Conservation (phyloP, 1,139 yeast species). For the Pneumocystis murina region DNA sequence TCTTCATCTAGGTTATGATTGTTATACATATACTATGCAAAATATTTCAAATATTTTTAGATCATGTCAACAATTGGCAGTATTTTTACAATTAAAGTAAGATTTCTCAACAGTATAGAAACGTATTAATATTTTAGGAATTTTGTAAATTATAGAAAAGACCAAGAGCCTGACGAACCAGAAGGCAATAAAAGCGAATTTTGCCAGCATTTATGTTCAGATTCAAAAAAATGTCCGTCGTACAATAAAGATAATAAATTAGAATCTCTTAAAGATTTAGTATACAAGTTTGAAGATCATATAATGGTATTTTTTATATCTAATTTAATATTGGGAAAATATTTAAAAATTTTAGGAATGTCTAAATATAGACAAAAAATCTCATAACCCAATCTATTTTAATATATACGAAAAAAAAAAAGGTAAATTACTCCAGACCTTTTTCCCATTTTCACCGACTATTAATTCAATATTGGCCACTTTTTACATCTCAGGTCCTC, state of each 20-base stretch:
- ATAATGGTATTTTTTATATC: not conserved
- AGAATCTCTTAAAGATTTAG: not conserved
- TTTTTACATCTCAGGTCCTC: slow-evolving; percentile 45
- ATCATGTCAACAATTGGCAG: not conserved
- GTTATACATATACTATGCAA: not conserved
- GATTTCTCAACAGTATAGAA: not conserved
- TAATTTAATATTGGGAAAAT: not conserved
- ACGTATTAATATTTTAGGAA: not conserved
- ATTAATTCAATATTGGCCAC: slow-evolving; percentile 49
- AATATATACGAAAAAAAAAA: not conserved
- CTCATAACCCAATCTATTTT: not conserved
- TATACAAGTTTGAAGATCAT: not conserved
- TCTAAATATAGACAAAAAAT: not conserved
- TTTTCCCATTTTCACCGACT: slow-evolving; percentile 43
- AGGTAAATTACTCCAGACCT: slow-evolving; percentile 15
- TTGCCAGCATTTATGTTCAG: not conserved
- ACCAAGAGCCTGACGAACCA: not conserved
- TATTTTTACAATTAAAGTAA: not conserved
- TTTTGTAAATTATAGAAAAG: not conserved
- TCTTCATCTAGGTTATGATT: not conserved
- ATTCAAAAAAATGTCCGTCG: not conserved
- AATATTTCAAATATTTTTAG: not conserved
- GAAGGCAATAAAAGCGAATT: not conserved
- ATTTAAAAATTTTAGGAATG: not conserved
- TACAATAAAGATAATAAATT: not conserved